A percentile compares a stretch with the other conserved stretches of the same genome.
Evolutionary conservation across 1,284 basidiomycete genomes (phyloP).

Genomic region (Hypsizygus ulmarius): DNA sequence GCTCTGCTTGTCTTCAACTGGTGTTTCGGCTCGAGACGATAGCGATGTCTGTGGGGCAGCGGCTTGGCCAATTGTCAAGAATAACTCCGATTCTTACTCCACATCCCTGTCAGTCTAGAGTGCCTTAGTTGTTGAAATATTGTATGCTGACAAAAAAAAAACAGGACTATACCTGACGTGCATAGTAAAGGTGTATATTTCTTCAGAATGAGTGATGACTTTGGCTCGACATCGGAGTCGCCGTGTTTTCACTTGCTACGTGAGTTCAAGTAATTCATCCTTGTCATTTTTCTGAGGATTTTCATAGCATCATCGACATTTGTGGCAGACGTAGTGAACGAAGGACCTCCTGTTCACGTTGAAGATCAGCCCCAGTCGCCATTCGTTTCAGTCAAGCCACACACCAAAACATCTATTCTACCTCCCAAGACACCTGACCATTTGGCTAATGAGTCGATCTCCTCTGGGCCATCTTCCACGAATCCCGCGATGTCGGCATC

Average conservation of each 20-base stretch:
- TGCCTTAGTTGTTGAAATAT: neutral
- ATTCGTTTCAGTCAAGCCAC: no score
- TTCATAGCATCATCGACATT: slow-evolving; percentile 3
- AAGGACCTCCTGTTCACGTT: neutral
- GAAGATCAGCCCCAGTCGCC: no score
- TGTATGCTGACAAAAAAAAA: neutral
- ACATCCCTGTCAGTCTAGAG: slow-evolving; percentile 26
- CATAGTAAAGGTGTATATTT: slow-evolving; percentile 12
- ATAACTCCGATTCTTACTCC: slow-evolving; percentile 29
- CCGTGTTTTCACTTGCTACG: slow-evolving; percentile 41
- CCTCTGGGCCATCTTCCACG: neutral
- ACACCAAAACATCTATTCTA: no score
- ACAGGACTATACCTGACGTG: slow-evolving; percentile 11
- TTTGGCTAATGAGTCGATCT: no score
- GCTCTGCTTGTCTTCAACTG: slow-evolving; percentile 23
- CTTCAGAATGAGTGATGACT: slow-evolving; percentile 41
- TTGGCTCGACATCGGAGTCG: slow-evolving; percentile 34
- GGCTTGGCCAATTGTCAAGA: slow-evolving; percentile 37
- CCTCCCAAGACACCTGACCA: neutral
- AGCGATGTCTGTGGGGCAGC: slow-evolving; percentile 32
- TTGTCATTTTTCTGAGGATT: neutral
- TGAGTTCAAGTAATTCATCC: slow-evolving; percentile 24
- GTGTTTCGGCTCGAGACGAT: slow-evolving; percentile 2
- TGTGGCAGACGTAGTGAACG: neutral
- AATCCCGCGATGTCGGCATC: neutral